Evolutionary conservation across 139 green algal genomes (phyloP).

Genomic region (Micromonas pusilla): DNA sequence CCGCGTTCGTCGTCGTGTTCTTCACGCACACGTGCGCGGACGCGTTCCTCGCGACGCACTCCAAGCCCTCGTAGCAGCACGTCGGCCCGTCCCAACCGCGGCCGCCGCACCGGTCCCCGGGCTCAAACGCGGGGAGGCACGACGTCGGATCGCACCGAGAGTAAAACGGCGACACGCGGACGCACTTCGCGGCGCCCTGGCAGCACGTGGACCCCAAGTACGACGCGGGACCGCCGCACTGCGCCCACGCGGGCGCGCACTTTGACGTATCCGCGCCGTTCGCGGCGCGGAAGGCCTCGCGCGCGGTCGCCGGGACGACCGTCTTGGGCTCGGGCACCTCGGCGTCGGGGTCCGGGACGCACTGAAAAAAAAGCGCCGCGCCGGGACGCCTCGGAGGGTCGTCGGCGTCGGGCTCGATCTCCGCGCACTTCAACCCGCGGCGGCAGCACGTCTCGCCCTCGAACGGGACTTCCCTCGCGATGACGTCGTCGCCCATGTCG

Average conservation of each 20-base stretch:
- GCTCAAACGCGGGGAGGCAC: too few relatives aligned
- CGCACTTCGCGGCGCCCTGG: too few relatives aligned
- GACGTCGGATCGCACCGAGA: too few relatives aligned
- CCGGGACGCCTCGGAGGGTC: too few relatives aligned
- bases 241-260: neutral
- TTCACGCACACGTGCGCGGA: too few relatives aligned
- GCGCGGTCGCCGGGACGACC: neutral
- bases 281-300: neutral
- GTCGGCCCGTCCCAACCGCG: too few relatives aligned
- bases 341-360: neutral
- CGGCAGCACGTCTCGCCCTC: neutral
- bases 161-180: too few relatives aligned
- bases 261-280: neutral
- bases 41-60: too few relatives aligned
- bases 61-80: too few relatives aligned
- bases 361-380: neutral
- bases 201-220: too few relatives aligned
- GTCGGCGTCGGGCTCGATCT: neutral
- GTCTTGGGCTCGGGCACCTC: neutral
- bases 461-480: neutral
- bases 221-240: neutral
- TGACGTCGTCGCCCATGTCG: neutral
- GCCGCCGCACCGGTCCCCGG: too few relatives aligned
- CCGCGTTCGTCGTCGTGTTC: too few relatives aligned
- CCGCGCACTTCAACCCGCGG: neutral